Conservation (phyloP, 441 rosid species). For the Mallotus japonicus region DNA sequence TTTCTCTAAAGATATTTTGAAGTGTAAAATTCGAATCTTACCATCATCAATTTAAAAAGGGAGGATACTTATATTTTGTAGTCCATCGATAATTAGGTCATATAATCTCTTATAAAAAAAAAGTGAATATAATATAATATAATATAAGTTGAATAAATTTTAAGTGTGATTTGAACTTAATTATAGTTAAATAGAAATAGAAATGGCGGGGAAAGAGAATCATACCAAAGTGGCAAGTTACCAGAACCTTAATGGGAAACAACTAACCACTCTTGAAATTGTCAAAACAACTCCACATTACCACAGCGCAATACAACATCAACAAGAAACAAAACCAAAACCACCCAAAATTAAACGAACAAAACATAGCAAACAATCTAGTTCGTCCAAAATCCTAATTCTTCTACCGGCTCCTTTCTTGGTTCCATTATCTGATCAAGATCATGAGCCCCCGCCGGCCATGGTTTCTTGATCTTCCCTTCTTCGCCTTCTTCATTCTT, state of each 20-base stretch:
- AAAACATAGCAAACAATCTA: background rate
- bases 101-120: too few relatives aligned
- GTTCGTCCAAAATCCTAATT: background rate
- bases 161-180: too few relatives aligned
- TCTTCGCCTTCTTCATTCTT: slow-evolving; percentile 21
- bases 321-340: background rate
- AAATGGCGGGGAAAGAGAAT: background rate
- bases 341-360: background rate
- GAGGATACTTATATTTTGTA: too few relatives aligned
- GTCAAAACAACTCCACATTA: slow-evolving; percentile 30
- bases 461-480: slow-evolving; percentile 23
- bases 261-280: slow-evolving; percentile 19
- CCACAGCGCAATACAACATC: slow-evolving; percentile 1
- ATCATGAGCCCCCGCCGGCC: slow-evolving; percentile 4
- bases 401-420: background rate
- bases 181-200: background rate
- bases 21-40: too few relatives aligned
- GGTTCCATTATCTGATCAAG: background rate
- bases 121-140: too few relatives aligned
- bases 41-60: too few relatives aligned
- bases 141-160: too few relatives aligned
- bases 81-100: too few relatives aligned
- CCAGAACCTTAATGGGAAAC: slow-evolving; percentile 18
- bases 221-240: background rate
- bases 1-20: too few relatives aligned